phyloP scores from a whole-genome alignment of 2,329 filamentous ascomycete species.

The Claviceps humidiphila region DNA sequence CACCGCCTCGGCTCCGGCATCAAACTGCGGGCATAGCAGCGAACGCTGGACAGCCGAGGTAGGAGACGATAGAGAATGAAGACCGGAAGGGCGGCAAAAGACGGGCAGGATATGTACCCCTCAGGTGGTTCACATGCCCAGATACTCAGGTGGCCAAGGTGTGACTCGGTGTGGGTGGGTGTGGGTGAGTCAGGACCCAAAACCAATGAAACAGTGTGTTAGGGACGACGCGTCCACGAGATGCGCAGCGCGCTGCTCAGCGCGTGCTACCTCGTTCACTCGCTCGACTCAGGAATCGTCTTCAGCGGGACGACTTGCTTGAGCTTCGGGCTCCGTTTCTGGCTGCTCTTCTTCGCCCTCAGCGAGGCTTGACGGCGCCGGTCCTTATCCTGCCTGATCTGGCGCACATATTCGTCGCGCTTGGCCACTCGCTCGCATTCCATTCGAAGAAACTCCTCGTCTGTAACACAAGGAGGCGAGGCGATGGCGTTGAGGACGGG shows the following conservation, averaged over 20 bases:
- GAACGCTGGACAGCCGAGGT: too few relatives aligned
- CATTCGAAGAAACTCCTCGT: constrained; percentile 35
- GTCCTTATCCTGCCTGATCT: constrained; percentile 42
- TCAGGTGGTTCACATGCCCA: too few relatives aligned
- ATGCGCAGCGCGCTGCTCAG: not conserved
- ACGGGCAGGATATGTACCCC: too few relatives aligned
- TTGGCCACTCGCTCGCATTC: constrained; percentile 36
- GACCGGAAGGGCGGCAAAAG: too few relatives aligned
- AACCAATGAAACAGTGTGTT: constrained; percentile 1
- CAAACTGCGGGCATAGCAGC: too few relatives aligned
- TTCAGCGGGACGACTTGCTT: constrained; percentile 35
- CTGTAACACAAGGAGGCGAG: constrained; percentile 25
- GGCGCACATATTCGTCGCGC: constrained; percentile 39
- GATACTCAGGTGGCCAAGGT: too few relatives aligned
- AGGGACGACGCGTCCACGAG: not conserved
- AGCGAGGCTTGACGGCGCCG: constrained; percentile 28
- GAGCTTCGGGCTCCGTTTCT: constrained; percentile 37
- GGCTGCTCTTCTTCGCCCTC: constrained; percentile 20
- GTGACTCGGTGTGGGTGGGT: not conserved
- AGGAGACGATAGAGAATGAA: too few relatives aligned
- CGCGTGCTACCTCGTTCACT: constrained; percentile 3
- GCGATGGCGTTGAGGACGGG: constrained; percentile 13
- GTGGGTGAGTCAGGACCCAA: not conserved
- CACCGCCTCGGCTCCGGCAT: too few relatives aligned
- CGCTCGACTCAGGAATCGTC: constrained; percentile 36